These are phyloP conservation scores for Aspergillus candidus DNA, from an alignment of 2,329 filamentous ascomycete genomes.

Conservation along the genomic window DNA sequence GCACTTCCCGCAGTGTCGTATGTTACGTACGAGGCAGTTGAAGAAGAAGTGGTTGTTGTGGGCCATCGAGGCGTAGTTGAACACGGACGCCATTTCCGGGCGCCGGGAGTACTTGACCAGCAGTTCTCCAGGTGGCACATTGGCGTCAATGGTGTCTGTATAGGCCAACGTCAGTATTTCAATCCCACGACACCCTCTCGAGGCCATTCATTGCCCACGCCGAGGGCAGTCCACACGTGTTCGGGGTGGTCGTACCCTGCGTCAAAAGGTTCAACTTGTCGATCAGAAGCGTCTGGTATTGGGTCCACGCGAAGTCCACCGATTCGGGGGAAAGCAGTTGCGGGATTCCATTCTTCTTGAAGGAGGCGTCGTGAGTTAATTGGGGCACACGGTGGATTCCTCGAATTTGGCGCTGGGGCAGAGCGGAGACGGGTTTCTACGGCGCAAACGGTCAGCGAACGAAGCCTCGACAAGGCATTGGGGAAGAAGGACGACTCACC, in stretches of 20 bases:
- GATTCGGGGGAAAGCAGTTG: slow-evolving; percentile 63
- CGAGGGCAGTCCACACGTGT: background rate
- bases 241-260: slow-evolving; percentile 52
- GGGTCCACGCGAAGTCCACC: slow-evolving; percentile 71
- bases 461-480: slow-evolving; percentile 1
- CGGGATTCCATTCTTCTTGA: slow-evolving; percentile 54
- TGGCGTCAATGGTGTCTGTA: slow-evolving; percentile 59
- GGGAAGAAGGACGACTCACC: slow-evolving; percentile 22
- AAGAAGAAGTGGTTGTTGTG: slow-evolving; percentile 71
- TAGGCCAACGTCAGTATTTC: background rate
- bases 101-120: slow-evolving; percentile 71
- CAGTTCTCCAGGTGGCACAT: slow-evolving; percentile 59
- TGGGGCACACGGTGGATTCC: slow-evolving; percentile 43
- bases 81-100: slow-evolving; percentile 67
- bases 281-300: slow-evolving; percentile 71
- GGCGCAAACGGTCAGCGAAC: slow-evolving; percentile 15
- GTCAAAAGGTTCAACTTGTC: slow-evolving; percentile 70
- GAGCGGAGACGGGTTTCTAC: slow-evolving; percentile 31
- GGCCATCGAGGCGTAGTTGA: slow-evolving; percentile 96
- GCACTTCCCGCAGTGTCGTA: background rate
- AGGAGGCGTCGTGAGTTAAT: slow-evolving; percentile 43
- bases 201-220: background rate
- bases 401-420: slow-evolving; percentile 33
- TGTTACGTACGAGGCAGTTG: slow-evolving; percentile 37
- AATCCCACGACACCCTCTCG: background rate